A percentile compares a stretch with the other conserved stretches of the same genome.
These are phyloP conservation scores for Pyrenopolyporus hunteri DNA, from an alignment of 495 filamentous ascomycete genomes.

Conservation along the genomic window DNA sequence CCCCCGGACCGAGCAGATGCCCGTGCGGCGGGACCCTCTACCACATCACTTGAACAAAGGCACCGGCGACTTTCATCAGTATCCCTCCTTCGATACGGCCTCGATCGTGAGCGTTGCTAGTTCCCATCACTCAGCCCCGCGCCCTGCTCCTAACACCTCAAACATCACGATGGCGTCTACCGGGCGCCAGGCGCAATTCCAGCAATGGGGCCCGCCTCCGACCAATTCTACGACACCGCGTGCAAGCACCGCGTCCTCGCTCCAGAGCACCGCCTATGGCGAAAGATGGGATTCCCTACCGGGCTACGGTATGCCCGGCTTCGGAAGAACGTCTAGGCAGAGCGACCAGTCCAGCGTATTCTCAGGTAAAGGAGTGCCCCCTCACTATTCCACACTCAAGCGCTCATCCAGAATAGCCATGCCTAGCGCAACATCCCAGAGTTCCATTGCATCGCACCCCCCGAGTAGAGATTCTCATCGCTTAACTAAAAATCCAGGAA, in stretches of 20 bases:
- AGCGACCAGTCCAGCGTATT: slow-evolving; percentile 58
- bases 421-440: slow-evolving; percentile 57
- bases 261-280: slow-evolving; percentile 55
- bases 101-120: slow-evolving; percentile 53
- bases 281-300: slow-evolving; percentile 70
- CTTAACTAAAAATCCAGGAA: slow-evolving; percentile 52
- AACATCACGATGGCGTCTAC: slow-evolving; percentile 73
- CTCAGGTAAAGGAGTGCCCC: slow-evolving; percentile 73
- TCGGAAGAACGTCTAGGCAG: slow-evolving; percentile 47
- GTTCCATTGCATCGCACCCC: slow-evolving; percentile 52
- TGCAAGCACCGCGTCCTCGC: slow-evolving; percentile 57
- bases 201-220: slow-evolving; percentile 69
- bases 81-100: slow-evolving; percentile 72
- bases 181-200: slow-evolving; percentile 71
- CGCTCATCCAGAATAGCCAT: slow-evolving; percentile 65
- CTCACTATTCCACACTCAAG: slow-evolving; percentile 71
- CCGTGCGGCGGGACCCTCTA: slow-evolving; percentile 69
- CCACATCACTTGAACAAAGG: slow-evolving; percentile 82
- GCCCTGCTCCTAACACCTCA: slow-evolving; percentile 64
- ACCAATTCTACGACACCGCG: slow-evolving; percentile 44
- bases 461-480: slow-evolving; percentile 59
- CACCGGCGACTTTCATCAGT: slow-evolving; percentile 85
- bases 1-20: slow-evolving; percentile 69
- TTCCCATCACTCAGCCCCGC: slow-evolving; percentile 68
- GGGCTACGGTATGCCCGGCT: slow-evolving; percentile 46